Percentiles rank a stretch among this genome's conserved stretches.
These are phyloP conservation scores for Adansonia rubrostipa DNA, from an alignment of 441 rosid species.

Conservation along the genomic window DNA sequence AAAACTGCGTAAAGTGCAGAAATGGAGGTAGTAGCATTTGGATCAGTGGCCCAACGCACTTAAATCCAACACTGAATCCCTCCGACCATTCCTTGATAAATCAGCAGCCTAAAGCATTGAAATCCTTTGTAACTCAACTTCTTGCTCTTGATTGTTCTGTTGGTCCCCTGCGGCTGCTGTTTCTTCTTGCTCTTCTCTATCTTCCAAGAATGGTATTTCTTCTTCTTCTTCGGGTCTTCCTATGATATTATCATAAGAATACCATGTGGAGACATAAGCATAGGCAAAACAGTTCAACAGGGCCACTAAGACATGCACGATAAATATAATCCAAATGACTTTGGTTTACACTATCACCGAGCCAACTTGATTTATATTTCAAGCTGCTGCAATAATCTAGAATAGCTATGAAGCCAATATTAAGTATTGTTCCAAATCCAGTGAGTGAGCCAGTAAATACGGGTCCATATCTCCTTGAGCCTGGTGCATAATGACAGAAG, in stretches of 20 bases:
- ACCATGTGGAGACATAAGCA: neutral
- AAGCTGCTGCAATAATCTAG: neutral
- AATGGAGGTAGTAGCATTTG: neutral
- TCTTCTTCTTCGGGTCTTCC: neutral
- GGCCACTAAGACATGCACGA: neutral
- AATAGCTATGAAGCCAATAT: neutral
- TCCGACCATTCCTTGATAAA: no score
- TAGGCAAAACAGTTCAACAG: constrained; percentile 1
- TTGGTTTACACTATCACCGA: constrained; percentile 5
- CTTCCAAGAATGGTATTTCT: constrained; percentile 19
- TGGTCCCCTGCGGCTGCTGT: neutral
- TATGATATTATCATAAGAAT: constrained; percentile 17
- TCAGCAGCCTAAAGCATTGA: neutral
- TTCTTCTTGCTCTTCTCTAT: no score
- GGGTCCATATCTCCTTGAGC: constrained; percentile 24
- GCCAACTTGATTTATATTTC: neutral
- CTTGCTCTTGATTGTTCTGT: neutral
- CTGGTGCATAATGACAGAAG: constrained; percentile 14
- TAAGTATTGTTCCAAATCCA: constrained; percentile 6
- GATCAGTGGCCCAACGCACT: neutral
- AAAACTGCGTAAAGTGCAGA: no score
- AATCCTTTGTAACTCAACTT: neutral
- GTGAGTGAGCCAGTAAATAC: neutral
- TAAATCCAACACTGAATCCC: no score
- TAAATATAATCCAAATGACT: constrained; percentile 7